Evolutionary conservation across 352 stramenopile genomes (phyloP).

Genomic region (Pythium diclinum): DNA sequence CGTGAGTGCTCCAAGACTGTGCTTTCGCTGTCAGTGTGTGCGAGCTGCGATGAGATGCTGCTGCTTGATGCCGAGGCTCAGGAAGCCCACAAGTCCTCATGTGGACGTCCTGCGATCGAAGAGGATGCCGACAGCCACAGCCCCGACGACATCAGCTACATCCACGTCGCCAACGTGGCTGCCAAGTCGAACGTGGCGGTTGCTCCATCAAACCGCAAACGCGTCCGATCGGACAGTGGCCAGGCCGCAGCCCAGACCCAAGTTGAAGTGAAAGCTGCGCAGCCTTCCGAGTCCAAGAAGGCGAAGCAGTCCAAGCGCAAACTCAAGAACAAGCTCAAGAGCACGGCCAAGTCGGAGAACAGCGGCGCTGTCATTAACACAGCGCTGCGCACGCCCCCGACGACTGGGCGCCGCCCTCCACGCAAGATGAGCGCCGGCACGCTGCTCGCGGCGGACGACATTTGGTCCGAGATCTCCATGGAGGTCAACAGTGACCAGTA

Average conservation of each 20-base stretch:
- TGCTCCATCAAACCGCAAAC: background rate
- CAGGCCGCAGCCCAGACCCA: background rate
- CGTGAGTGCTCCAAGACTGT: constrained; percentile 41
- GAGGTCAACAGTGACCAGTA: constrained; percentile 37
- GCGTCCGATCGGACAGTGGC: background rate
- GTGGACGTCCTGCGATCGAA: constrained; percentile 24
- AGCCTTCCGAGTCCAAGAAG: background rate
- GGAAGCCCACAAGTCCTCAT: constrained; percentile 42
- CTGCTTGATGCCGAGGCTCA: constrained; percentile 41
- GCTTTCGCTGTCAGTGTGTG: constrained; percentile 40
- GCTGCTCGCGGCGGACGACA: constrained; percentile 53
- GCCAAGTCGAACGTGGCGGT: background rate
- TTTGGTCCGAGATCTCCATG: constrained; percentile 65
- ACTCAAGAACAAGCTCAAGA: constrained; percentile 22
- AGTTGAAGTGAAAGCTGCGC: constrained; percentile 2
- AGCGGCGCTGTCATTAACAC: background rate
- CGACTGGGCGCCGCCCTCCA: constrained; percentile 13
- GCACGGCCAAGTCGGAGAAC: constrained; percentile 11
- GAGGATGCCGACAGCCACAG: constrained; percentile 14
- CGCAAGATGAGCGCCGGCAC: constrained; percentile 71
- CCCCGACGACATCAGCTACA: constrained; percentile 19
- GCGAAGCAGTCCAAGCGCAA: constrained; percentile 4
- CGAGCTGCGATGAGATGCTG: constrained; percentile 43
- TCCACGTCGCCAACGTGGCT: constrained; percentile 7
- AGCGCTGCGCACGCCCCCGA: constrained; percentile 3